Percentiles rank a stretch among this genome's conserved stretches.
Evolutionary conservation across 495 filamentous ascomycete species (phyloP).

Genomic region (Podospora pseudocomata): DNA sequence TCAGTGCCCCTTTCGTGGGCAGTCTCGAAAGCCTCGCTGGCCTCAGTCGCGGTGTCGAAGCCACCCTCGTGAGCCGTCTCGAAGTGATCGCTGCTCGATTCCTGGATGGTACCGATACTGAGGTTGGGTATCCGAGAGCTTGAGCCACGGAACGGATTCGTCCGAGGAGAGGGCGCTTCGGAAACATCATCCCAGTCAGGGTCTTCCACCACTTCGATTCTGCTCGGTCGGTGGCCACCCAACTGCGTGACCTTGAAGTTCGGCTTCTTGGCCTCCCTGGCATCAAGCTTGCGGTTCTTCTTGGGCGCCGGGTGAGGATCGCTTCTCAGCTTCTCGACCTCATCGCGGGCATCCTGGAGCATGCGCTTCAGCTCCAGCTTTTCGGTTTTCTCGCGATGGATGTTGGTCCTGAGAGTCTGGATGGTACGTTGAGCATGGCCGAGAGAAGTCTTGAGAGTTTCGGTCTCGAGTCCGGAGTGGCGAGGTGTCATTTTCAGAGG

Average conservation of each 20-base stretch:
- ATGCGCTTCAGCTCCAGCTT: slow-evolving; percentile 93
- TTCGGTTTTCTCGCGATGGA: slow-evolving; percentile 96
- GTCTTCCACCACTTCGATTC: slow-evolving; percentile 71
- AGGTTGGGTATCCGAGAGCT: slow-evolving; percentile 15
- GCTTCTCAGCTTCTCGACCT: slow-evolving; percentile 71
- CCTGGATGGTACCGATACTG: slow-evolving; percentile 28
- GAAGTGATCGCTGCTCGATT: slow-evolving; percentile 58
- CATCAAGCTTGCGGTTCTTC: slow-evolving; percentile 70
- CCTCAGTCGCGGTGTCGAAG: slow-evolving; percentile 53
- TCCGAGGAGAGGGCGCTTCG: slow-evolving; percentile 34
- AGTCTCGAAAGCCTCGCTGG: slow-evolving; percentile 81
- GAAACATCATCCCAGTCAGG: slow-evolving; percentile 84
- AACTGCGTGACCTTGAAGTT: slow-evolving; percentile 63
- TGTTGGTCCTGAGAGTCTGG: slow-evolving; percentile 86
- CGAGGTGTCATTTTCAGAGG: slow-evolving; percentile 87
- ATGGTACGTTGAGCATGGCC: slow-evolving; percentile 96
- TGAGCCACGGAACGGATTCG: slow-evolving; percentile 17
- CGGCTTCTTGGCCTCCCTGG: slow-evolving; percentile 72
- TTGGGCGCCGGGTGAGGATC: slow-evolving; percentile 51
- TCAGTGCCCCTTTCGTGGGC: slow-evolving; percentile 80
- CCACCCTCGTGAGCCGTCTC: slow-evolving; percentile 61
- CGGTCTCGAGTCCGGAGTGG: slow-evolving; percentile 84
- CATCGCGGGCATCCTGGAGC: slow-evolving; percentile 92
- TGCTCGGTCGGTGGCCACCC: slow-evolving; percentile 69
- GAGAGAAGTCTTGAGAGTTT: slow-evolving; percentile 89